A percentile compares a stretch with the other conserved stretches of the same genome.
phyloP scores from a whole-genome alignment of 495 filamentous ascomycete species.

The Neurospora sp. region DNA sequence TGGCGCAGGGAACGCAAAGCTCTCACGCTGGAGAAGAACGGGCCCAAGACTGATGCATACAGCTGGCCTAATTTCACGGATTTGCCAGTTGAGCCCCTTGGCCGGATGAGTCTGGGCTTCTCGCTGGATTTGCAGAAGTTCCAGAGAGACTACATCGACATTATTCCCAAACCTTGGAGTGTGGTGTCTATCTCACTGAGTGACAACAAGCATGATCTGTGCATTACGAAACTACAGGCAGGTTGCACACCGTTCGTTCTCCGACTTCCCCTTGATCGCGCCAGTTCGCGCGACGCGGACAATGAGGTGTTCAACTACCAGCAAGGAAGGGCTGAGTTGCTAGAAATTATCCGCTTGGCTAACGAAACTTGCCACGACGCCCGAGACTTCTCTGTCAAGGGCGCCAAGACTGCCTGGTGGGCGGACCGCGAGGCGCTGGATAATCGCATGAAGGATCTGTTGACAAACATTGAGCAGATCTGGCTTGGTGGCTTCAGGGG shows the following conservation, averaged over 20 bases:
- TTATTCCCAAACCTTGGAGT: slow-evolving; percentile 74
- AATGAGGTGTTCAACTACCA: slow-evolving; percentile 77
- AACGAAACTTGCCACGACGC: slow-evolving; percentile 66
- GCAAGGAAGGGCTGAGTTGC: slow-evolving; percentile 63
- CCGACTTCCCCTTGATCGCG: slow-evolving; percentile 70
- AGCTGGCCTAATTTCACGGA: slow-evolving; percentile 14
- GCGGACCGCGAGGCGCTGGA: slow-evolving; percentile 71
- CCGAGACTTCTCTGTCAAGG: slow-evolving; percentile 34
- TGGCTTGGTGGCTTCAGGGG: slow-evolving; percentile 94
- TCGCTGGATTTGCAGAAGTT: slow-evolving; percentile 44
- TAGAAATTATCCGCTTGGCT: slow-evolving; percentile 67
- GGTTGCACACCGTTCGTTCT: slow-evolving; percentile 71
- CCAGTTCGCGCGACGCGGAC: slow-evolving; percentile 68
- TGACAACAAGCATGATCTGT: slow-evolving; percentile 69
- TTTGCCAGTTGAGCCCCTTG: slow-evolving; percentile 1
- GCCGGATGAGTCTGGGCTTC: slow-evolving; percentile 26
- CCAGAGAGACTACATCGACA: slow-evolving; percentile 63
- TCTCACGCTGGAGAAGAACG: slow-evolving; percentile 30
- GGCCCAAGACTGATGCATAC: slow-evolving; percentile 14
- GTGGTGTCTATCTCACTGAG: slow-evolving; percentile 76
- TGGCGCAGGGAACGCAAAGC: slow-evolving; percentile 49
- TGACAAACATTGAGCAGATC: slow-evolving; percentile 76
- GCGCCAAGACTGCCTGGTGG: slow-evolving; percentile 81
- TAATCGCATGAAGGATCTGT: slow-evolving; percentile 59
- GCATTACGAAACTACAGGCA: slow-evolving; percentile 65